phyloP scores from a whole-genome alignment of 2,329 filamentous ascomycete species.

The Alternaria longipes region DNA sequence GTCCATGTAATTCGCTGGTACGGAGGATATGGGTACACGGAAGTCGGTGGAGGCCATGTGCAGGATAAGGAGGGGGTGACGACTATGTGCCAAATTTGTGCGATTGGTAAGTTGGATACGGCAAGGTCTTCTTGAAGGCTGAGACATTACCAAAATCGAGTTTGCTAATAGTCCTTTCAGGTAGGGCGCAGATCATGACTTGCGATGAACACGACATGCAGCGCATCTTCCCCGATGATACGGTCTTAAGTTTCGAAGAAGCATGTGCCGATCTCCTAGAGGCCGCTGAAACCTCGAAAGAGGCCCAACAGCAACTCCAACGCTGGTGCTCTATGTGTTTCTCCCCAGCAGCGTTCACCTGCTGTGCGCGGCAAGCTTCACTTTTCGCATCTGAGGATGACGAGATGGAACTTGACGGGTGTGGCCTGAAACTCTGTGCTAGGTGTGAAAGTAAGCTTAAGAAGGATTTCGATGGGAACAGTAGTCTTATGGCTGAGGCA shows the following conservation, averaged over 20 bases:
- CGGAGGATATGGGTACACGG: constrained; percentile 49
- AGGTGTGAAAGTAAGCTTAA: constrained; percentile 26
- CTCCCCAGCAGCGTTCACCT: constrained; percentile 30
- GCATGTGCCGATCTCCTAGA: constrained; percentile 22
- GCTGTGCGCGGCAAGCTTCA: constrained; percentile 15
- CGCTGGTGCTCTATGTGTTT: constrained; percentile 47
- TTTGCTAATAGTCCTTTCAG: background rate
- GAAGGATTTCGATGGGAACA: constrained; percentile 19
- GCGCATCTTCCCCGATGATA: background rate
- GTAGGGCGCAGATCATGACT: constrained; percentile 31
- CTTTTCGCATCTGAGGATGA: background rate
- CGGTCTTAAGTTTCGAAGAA: constrained; percentile 14
- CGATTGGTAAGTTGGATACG: background rate
- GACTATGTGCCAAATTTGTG: constrained; percentile 39
- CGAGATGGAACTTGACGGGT: constrained; percentile 30
- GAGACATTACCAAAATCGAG: background rate
- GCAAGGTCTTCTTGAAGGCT: fast-evolving
- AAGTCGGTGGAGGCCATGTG: constrained; percentile 52
- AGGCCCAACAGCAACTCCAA: constrained; percentile 25
- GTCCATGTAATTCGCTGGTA: constrained; percentile 49
- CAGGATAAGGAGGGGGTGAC: constrained; percentile 33
- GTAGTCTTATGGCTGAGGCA: constrained; percentile 20
- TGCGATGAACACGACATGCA: constrained; percentile 33
- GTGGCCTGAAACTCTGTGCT: constrained; percentile 39
- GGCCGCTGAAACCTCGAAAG: constrained; percentile 11